Base-by-base conservation (phyloP, 495 filamentous ascomycete genomes). In the Aspergillus nanangensis region DNA sequence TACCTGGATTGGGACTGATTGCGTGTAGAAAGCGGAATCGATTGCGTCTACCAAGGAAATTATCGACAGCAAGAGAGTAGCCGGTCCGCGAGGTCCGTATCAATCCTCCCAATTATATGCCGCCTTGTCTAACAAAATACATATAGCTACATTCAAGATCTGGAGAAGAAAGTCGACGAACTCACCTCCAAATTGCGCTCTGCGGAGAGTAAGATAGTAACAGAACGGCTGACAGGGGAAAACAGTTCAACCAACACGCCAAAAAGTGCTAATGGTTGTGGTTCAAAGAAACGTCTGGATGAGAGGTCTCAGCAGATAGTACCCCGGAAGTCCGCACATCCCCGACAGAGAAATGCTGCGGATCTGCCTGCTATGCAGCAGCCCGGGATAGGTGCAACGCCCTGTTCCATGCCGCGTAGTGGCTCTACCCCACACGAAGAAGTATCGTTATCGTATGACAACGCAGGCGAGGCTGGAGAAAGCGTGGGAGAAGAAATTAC, bases 121-220 rank as follows among this genome's bases (percentile, higher is more conserved):
- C n/a, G 10, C 8, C 14, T 23, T 15, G 13, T 22, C 31, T 44
- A 29, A 44, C 17, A 34, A 17, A 2, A 2, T 5, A 1, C n/a
- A 0, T 7, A 15, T 49, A 70, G 64, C 36, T 69, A 69, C 56
- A 56, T 71, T 2, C 31, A 44, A 9, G 61, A 71, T 14, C 50
- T 71, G 14, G 65, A 71, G 48, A 67, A 58, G 36, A 67, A 62
- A 18, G 53, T 71, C 3, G 64, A 69, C 19, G 66, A 71, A 21
- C 43, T 71, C 27, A 47, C 51, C 20, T 48, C 53, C 3, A 66
- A 55, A 37, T 51, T 70, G 18, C 60, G 52, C 10, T 27, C 27
- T 14, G 52, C 56, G 7, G 66, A 70, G 44, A 52, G 55, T 4
- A 47, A 41, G 20, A 38, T 38, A 35, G 45, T 36, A 17, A 27